Conservation (phyloP, 768 basidiomycete genomes). For the Pulveroboletus frians region DNA sequence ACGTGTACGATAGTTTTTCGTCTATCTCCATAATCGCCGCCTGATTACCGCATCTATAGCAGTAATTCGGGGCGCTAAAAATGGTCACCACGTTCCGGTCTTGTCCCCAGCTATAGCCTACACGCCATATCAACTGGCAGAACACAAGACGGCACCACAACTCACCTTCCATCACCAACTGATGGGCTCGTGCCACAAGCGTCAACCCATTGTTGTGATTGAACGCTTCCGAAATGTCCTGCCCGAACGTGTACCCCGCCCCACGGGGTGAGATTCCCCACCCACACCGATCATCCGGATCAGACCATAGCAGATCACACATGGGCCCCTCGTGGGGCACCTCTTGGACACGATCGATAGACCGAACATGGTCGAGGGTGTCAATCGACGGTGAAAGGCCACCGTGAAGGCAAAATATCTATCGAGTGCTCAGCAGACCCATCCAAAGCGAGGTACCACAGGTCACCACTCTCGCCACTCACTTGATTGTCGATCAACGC, state of each 20-base stretch:
- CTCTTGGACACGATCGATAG: constrained; percentile 98
- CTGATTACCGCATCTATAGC: constrained; percentile 99
- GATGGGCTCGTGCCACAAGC: constrained; percentile 89
- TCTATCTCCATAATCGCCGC: constrained; percentile 99
- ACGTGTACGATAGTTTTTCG: constrained; percentile 92
- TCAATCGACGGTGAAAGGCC: constrained; percentile 98
- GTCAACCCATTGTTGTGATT: constrained; percentile 99
- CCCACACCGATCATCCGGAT: constrained; percentile 98
- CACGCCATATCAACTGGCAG: constrained; percentile 2
- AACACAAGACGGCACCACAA: constrained; percentile 9
- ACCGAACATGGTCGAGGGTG: constrained; percentile 97
- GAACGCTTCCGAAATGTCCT: constrained; percentile 98
- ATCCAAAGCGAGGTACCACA: not conserved
- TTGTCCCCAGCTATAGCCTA: constrained; percentile 96
- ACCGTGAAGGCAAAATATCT: constrained; percentile 99
- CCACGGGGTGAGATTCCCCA: constrained; percentile 99
- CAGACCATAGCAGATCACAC: constrained; percentile 99
- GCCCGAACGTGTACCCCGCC: constrained; percentile 98
- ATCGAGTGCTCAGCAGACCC: constrained; percentile 9
- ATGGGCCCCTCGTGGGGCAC: constrained; percentile 99
- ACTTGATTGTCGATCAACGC: constrained; percentile 99
- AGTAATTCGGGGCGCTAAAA: constrained; percentile 99
- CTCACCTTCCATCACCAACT: constrained; percentile 94
- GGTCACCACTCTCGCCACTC: constrained; percentile 33
- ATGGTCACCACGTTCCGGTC: constrained; percentile 99